Percentiles rank a stretch among this genome's conserved stretches.
Conservation (phyloP, 331 rosid genomes). For the Malus hybrid region DNA sequence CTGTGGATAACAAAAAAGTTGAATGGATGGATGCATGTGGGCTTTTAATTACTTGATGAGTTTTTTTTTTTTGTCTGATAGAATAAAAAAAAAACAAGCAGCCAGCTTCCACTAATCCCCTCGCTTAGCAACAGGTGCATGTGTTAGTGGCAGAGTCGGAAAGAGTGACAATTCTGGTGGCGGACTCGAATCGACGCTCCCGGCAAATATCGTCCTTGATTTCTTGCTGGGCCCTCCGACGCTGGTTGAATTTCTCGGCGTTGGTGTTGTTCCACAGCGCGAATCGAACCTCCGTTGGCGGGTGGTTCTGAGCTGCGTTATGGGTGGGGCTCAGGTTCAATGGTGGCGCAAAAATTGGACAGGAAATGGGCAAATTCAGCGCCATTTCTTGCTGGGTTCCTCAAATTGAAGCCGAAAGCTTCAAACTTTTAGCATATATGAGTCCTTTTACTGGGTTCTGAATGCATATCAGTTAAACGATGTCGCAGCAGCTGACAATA, state of each 20-base stretch:
- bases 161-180: slow-evolving; percentile 28
- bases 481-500: neutral
- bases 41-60: too few relatives aligned
- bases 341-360: slow-evolving; percentile 14
- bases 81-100: too few relatives aligned
- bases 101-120: too few relatives aligned
- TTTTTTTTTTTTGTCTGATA: too few relatives aligned
- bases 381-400: slow-evolving; percentile 25
- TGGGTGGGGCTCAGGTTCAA: slow-evolving; percentile 21
- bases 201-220: slow-evolving; percentile 73
- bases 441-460: neutral
- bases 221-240: slow-evolving; percentile 50
- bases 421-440: neutral
- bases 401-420: neutral
- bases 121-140: too few relatives aligned
- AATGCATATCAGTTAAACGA: neutral
- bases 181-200: slow-evolving; percentile 63
- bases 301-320: slow-evolving; percentile 10
- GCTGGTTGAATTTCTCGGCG: slow-evolving; percentile 55
- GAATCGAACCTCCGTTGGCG: slow-evolving; percentile 40
- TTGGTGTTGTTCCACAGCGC: slow-evolving; percentile 58
- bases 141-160: slow-evolving; percentile 8
- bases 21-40: too few relatives aligned
- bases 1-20: too few relatives aligned
- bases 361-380: slow-evolving; percentile 42